Percentiles rank a stretch among this genome's conserved stretches.
Evolutionary conservation across 2,329 filamentous ascomycete genomes (phyloP).

Genomic region (Plenodomus lindquistii): DNA sequence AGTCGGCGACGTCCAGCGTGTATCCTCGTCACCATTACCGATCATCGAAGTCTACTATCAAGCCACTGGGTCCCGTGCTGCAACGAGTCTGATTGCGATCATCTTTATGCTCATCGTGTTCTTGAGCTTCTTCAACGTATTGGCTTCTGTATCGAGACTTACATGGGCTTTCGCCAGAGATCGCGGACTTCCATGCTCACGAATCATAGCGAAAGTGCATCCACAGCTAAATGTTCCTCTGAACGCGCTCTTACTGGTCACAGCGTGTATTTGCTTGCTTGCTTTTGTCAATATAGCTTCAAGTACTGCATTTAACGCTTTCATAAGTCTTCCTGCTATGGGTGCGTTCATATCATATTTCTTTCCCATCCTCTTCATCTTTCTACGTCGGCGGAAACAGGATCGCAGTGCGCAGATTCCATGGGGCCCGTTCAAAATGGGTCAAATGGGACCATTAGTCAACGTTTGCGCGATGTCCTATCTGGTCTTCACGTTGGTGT

Average conservation of each 20-base stretch:
- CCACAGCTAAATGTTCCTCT: conserved; percentile 21
- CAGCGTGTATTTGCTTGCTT: conserved; percentile 32
- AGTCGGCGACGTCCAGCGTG: conserved; percentile 50
- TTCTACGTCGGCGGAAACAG: conserved; percentile 15
- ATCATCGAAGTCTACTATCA: conserved; percentile 54
- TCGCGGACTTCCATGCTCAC: conserved; percentile 47
- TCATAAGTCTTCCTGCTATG: conserved; percentile 36
- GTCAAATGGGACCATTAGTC: conserved; percentile 18
- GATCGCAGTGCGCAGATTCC: conserved; percentile 10
- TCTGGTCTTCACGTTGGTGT: conserved; percentile 27
- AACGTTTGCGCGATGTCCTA: conserved; percentile 30
- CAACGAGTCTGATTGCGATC: conserved; percentile 48
- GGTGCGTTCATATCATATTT: conserved; percentile 38
- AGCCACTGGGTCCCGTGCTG: conserved; percentile 30
- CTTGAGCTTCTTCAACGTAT: conserved; percentile 44
- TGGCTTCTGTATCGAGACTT: conserved; percentile 53
- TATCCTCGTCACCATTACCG: conserved; percentile 34
- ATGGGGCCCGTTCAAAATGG: conserved; percentile 29
- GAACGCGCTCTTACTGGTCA: conserved; percentile 23
- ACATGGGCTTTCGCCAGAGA: conserved; percentile 56
- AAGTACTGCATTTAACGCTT: conserved; percentile 32
- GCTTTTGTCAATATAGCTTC: conserved; percentile 34
- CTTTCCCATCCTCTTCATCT: conserved; percentile 30
- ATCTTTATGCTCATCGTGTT: conserved; percentile 38
- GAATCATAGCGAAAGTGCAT: conserved; percentile 30